These are phyloP conservation scores for Saccharomycopsis sp. DNA, from an alignment of 805 yeast species.

Conservation along the genomic window DNA sequence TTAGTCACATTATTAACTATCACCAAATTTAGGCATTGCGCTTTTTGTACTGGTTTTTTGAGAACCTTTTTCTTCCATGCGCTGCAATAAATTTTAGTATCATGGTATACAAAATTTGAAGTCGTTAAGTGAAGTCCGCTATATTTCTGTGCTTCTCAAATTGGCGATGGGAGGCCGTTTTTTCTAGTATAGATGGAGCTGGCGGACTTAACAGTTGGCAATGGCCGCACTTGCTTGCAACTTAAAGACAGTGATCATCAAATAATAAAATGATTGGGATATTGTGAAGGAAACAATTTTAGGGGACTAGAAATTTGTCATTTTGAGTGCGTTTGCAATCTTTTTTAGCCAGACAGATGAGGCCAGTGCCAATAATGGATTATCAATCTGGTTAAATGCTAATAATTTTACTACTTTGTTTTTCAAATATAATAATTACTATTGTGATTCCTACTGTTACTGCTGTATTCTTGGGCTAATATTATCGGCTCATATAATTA, in stretches of 20 bases:
- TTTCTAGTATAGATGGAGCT: slow-evolving; percentile 26
- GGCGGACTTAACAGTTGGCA: slow-evolving; percentile 25
- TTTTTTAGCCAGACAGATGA: slow-evolving; percentile 32
- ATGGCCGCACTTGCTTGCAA: slow-evolving; percentile 26
- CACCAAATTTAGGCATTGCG: slow-evolving; percentile 28
- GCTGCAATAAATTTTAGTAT: slow-evolving; percentile 29
- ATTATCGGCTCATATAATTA: slow-evolving; percentile 19
- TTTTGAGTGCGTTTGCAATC: slow-evolving; percentile 27
- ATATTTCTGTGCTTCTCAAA: slow-evolving; percentile 27
- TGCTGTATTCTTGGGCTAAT: slow-evolving; percentile 23
- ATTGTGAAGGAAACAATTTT: slow-evolving; percentile 16
- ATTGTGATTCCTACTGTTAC: slow-evolving; percentile 26
- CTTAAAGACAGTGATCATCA: slow-evolving; percentile 24
- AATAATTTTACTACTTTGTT: slow-evolving; percentile 22
- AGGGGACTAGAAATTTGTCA: slow-evolving; percentile 25
- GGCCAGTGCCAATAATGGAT: slow-evolving; percentile 27
- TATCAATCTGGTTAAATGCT: slow-evolving; percentile 23
- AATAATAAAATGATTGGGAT: slow-evolving; percentile 21
- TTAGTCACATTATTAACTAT: slow-evolving; percentile 17
- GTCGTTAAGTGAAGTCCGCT: slow-evolving; percentile 29
- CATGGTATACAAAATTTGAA: slow-evolving; percentile 33
- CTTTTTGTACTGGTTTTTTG: slow-evolving; percentile 30
- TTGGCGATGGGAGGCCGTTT: slow-evolving; percentile 30
- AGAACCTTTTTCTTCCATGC: slow-evolving; percentile 31
- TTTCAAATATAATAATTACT: slow-evolving; percentile 24